phyloP scores from a whole-genome alignment of 495 filamentous ascomycete genomes.

The Penicillium atrosanguineum region DNA sequence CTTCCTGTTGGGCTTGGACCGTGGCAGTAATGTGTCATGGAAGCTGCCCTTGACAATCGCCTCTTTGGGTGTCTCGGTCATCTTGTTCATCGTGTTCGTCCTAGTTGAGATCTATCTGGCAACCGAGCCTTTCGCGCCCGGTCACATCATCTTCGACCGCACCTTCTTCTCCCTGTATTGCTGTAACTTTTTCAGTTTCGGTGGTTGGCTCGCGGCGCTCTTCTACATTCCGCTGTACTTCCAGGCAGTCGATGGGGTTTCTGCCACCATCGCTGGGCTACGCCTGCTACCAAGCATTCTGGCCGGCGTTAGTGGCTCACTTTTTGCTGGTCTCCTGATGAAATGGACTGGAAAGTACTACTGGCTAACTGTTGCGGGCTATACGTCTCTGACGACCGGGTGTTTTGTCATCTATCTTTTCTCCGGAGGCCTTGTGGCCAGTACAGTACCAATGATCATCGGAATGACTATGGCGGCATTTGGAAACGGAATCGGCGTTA shows the following conservation, averaged over 20 bases:
- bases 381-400: slow-evolving; percentile 51
- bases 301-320: slow-evolving; percentile 61
- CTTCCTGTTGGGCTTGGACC: slow-evolving; percentile 73
- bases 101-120: slow-evolving; percentile 72
- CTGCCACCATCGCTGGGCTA: slow-evolving; percentile 63
- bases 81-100: slow-evolving; percentile 66
- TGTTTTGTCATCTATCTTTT: slow-evolving; percentile 56
- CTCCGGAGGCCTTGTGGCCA: slow-evolving; percentile 51
- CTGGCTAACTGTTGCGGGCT: slow-evolving; percentile 64
- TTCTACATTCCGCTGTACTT: slow-evolving; percentile 83
- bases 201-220: slow-evolving; percentile 58
- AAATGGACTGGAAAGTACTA: slow-evolving; percentile 76
- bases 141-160: slow-evolving; percentile 72
- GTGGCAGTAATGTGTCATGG: slow-evolving; percentile 75
- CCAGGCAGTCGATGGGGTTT: slow-evolving; percentile 68
- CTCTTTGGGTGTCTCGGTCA: slow-evolving; percentile 54
- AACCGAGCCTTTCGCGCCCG: slow-evolving; percentile 74
- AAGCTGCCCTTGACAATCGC: slow-evolving; percentile 54
- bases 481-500: slow-evolving; percentile 67
- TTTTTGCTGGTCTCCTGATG: slow-evolving; percentile 71
- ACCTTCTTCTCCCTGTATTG: slow-evolving; percentile 66
- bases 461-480: slow-evolving; percentile 57
- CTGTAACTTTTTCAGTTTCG: slow-evolving; percentile 76
- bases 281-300: slow-evolving; percentile 66
- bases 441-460: slow-evolving; percentile 48